These are phyloP conservation scores for Chlamydomonas incerta DNA, from an alignment of 139 green algal species.

Conservation along the genomic window DNA sequence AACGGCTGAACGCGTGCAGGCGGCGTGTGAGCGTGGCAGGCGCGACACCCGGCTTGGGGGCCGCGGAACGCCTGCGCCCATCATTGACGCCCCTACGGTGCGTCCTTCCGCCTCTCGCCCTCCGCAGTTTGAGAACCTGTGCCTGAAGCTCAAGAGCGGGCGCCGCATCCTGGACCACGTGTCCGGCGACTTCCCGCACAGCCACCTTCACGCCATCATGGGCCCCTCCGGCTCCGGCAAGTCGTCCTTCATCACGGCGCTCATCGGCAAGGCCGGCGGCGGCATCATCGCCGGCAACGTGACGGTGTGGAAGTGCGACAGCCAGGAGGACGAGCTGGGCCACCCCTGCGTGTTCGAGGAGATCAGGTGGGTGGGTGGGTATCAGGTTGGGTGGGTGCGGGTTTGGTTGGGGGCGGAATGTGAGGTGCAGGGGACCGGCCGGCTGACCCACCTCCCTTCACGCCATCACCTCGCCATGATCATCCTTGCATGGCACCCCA, in stretches of 20 bases:
- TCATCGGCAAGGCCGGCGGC: slow-evolving; percentile 61
- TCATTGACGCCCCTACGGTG: no score
- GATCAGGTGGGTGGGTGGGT: slow-evolving; percentile 36
- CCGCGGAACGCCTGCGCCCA: no score
- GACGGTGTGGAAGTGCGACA: not conserved
- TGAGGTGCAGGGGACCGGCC: no score
- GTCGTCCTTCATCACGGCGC: slow-evolving; percentile 62
- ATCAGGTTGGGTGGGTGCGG: slow-evolving; percentile 18
- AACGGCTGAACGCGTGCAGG: no score
- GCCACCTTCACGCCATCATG: slow-evolving; percentile 68
- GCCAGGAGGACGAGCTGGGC: slow-evolving; percentile 3
- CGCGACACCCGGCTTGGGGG: no score
- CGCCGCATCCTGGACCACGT: slow-evolving; percentile 58
- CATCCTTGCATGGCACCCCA: no score
- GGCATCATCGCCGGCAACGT: slow-evolving; percentile 47
- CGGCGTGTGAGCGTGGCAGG: no score
- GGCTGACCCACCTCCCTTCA: no score
- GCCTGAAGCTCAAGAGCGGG: slow-evolving; percentile 53
- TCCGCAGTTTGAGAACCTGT: slow-evolving; percentile 43
- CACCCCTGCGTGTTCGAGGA: not conserved
- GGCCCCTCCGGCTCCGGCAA: slow-evolving; percentile 68
- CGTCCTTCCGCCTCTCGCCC: no score
- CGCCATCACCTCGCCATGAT: no score
- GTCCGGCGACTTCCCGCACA: slow-evolving; percentile 30
- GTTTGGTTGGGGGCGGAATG: not conserved